Conservation (phyloP, 176 grass and related monocot species). For the Poa pratensis region DNA sequence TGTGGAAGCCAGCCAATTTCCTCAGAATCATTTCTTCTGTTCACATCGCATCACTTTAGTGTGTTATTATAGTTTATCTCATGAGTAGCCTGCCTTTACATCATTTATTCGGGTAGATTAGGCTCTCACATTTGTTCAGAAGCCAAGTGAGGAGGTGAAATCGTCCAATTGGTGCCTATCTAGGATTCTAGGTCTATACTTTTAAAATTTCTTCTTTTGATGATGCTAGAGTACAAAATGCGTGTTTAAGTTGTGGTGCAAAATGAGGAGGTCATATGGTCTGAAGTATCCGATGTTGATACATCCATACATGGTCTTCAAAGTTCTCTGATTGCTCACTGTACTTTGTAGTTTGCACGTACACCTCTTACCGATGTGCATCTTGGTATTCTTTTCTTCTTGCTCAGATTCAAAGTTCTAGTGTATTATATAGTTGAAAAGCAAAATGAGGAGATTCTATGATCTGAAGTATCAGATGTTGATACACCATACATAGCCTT, state of each 20-base stretch:
- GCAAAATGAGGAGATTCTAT: slow-evolving; percentile 32
- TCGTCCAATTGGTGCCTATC: not conserved
- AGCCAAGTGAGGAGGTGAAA: slow-evolving; percentile 51
- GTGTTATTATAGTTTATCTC: not conserved
- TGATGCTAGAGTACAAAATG: not conserved
- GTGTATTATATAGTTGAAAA: not conserved
- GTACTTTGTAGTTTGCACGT: not conserved
- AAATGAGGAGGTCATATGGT: slow-evolving; percentile 52
- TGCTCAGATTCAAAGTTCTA: too few relatives aligned
- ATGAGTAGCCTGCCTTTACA: not conserved
- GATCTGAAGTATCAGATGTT: slow-evolving; percentile 39
- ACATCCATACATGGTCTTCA: slow-evolving; percentile 47
- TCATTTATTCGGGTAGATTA: not conserved
- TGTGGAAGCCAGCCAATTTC: slow-evolving; percentile 42
- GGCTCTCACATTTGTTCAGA: not conserved
- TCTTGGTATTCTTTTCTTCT: not conserved
- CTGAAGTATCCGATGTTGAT: slow-evolving; percentile 54
- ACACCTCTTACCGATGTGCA: not conserved
- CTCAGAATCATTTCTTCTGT: slow-evolving; percentile 45
- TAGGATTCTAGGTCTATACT: too few relatives aligned
- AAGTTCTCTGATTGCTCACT: slow-evolving; percentile 54
- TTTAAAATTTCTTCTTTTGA: not conserved
- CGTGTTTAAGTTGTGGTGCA: not conserved
- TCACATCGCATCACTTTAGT: slow-evolving; percentile 20
- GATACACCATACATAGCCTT: slow-evolving; percentile 23